phyloP scores from a whole-genome alignment of 495 filamentous ascomycete genomes.

The Thozetella sp. region DNA sequence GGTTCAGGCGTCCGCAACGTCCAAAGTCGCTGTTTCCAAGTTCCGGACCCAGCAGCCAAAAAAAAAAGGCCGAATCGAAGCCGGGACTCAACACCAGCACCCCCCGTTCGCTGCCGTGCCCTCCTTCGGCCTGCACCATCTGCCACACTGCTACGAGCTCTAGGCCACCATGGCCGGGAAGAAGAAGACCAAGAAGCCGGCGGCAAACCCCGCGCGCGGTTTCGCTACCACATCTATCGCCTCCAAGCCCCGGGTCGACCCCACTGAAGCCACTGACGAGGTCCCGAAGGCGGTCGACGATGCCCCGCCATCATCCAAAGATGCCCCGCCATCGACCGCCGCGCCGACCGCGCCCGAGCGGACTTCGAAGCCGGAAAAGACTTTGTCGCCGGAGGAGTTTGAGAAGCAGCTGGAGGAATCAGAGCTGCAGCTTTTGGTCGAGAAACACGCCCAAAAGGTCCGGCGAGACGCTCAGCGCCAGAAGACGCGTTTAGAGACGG shows the following conservation, averaged over 20 bases:
- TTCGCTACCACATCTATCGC: slow-evolving; percentile 91
- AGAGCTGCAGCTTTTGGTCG: slow-evolving; percentile 79
- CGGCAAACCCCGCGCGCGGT: slow-evolving; percentile 81
- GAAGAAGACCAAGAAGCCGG: slow-evolving; percentile 88
- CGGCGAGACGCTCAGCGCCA: slow-evolving; percentile 69
- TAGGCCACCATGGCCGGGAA: slow-evolving; percentile 67
- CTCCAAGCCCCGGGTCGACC: slow-evolving; percentile 64
- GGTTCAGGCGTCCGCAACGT: not conserved
- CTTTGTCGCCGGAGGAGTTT: slow-evolving; percentile 78
- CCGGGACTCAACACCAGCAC: not conserved
- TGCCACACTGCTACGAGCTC: not conserved
- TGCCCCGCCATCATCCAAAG: slow-evolving; percentile 32
- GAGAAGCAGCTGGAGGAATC: slow-evolving; percentile 80
- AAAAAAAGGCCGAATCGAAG: not conserved
- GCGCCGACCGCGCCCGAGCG: slow-evolving; percentile 36
- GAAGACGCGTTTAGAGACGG: slow-evolving; percentile 72
- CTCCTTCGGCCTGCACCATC: not conserved
- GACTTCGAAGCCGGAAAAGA: slow-evolving; percentile 47
- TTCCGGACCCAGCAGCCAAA: slow-evolving; percentile 1
- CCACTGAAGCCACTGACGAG: slow-evolving; percentile 34
- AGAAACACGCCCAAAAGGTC: slow-evolving; percentile 74
- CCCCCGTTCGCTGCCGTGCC: slow-evolving; percentile 5
- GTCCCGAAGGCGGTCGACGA: slow-evolving; percentile 23
- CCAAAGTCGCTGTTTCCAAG: too few species aligned
- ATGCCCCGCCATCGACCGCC: slow-evolving; percentile 28